These are phyloP conservation scores for Cyberlindnera lachancei DNA, from an alignment of 805 yeast genomes.

Conservation along the genomic window DNA sequence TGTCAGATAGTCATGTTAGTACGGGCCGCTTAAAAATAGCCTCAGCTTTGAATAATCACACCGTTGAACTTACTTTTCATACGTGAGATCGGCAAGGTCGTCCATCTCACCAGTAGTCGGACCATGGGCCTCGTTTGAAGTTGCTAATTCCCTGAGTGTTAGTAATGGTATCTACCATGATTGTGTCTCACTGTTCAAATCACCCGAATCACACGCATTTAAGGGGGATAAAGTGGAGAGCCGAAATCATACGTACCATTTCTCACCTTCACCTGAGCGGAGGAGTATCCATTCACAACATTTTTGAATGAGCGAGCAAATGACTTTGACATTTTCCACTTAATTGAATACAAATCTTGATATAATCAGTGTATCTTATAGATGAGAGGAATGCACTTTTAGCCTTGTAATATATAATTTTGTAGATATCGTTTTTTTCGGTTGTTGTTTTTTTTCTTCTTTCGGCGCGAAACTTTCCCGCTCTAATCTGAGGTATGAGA, in stretches of 20 bases:
- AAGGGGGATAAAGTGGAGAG: not conserved
- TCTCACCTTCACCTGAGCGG: constrained; percentile 81
- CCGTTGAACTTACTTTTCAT: constrained; percentile 36
- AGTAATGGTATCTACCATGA: no score
- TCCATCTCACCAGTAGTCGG: constrained; percentile 81
- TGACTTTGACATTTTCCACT: constrained; percentile 56
- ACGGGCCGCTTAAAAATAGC: no score
- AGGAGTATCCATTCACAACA: constrained; percentile 68
- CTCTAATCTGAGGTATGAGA: no score
- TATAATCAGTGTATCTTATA: no score
- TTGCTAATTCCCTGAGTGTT: no score
- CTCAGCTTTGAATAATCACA: no score
- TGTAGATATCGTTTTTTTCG: no score
- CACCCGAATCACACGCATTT: not conserved
- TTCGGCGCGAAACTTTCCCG: no score
- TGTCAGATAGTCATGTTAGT: constrained; percentile 9
- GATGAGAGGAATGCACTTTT: no score
- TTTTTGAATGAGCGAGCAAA: constrained; percentile 81
- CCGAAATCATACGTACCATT: constrained; percentile 30
- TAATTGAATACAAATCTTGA: no score
- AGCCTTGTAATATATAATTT: no score
- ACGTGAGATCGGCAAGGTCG: constrained; percentile 70
- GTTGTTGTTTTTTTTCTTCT: no score
- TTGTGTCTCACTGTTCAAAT: constrained; percentile 4
- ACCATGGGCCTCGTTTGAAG: constrained; percentile 79